Base-by-base conservation (phyloP, 805 yeast genomes). In the Candida cerambycidarum region DNA sequence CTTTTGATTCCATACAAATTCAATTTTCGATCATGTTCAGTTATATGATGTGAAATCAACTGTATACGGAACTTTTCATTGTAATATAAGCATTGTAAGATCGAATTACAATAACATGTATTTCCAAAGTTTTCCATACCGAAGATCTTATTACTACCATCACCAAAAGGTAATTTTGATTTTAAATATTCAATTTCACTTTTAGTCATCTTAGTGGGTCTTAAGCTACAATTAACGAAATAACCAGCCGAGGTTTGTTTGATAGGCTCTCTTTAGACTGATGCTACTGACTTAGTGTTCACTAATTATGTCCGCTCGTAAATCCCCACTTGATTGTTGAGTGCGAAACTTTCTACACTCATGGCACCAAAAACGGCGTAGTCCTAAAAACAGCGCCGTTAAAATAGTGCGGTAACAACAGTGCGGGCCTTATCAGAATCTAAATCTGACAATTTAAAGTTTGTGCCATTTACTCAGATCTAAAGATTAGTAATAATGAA, bases 81-180 rank as follows among this genome's bases (percentile, higher is more conserved):
- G 64, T 85, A 83, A 68, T 79, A 92, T 8, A 92, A 73, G 51
- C 95, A 88, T 61, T 93, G 99, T 17, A 93, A 66, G 23, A 93
- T 86, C 8, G 97, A 88, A 55, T 93, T 93, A 63, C 96, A 87
- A 67, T 92, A 92, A 66, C 98, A 93, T 0, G 97, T 89, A 59
- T 89, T 84, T 2, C 95, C 96, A 55, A 85, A 85, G 57, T 86
- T 86, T 58, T 86, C 93, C 76, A 84, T 79, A 1, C 95, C 95
- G 59, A 78, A 85, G 16, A 85, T 75, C 59, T 84, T 85, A 46
- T 76, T 69, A 5, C 82, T 67, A 1, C 89, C 90, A 57, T 81
- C 82, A 4, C 89, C 90, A 56, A 62, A 80, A 5, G 53, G 53
- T 5, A 50, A 32, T 23, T 41, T 15, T 7, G 39, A 14, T 15